Evolutionary conservation across 164 flowering plant species (phyloP), one percentile per base, ranked within the genome.

Genomic region (Nelumbo lutea): DNA sequence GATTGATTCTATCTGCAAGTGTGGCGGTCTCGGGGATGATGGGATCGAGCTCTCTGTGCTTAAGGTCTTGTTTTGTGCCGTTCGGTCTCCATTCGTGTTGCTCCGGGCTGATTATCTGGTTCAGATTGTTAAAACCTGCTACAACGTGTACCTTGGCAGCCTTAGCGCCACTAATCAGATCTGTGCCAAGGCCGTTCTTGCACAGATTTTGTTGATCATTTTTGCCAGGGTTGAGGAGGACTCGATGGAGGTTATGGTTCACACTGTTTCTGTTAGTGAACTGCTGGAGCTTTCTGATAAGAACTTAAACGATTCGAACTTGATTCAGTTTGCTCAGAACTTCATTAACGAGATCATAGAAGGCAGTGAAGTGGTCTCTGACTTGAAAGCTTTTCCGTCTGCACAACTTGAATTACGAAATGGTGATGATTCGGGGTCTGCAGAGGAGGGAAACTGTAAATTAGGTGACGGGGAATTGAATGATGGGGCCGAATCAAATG

Each of bases 131-230:
- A 82, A 86, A 73, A 84, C 90, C 42, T 90, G 98, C 70, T 96
- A 90, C 75, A 93, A 96, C 80, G 85, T 96, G 41, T 93, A 96
- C 72, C 83, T 96, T 2, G 90, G 98, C 3, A 90, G 99, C 40
- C 61, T 76, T 55, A 91, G 76, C 74, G 90, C 90, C 38, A 88
- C 93, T 63, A 90, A 88, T 79, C 98, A 93, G 95, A 90, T 93
- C 83, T 91, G 93, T 66, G 98, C 98, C 2, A 96, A 96, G 80
- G 78, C 95, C 0, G 90, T 85, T 43, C 81, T 96, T 14, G 95
- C 96, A 1, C 99, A 96, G 86, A 93, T 93, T 61, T 75, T 91
- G 85, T 61, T 83, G 40, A 87, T 93, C 63, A 84, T 96, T n/a
- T 93, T 83, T 73, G 61, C 85, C 0, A 73, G 99, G 70, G 89